Evolutionary conservation across 1,284 basidiomycete species (phyloP).

Genomic region (Crucibulum parvulum): DNA sequence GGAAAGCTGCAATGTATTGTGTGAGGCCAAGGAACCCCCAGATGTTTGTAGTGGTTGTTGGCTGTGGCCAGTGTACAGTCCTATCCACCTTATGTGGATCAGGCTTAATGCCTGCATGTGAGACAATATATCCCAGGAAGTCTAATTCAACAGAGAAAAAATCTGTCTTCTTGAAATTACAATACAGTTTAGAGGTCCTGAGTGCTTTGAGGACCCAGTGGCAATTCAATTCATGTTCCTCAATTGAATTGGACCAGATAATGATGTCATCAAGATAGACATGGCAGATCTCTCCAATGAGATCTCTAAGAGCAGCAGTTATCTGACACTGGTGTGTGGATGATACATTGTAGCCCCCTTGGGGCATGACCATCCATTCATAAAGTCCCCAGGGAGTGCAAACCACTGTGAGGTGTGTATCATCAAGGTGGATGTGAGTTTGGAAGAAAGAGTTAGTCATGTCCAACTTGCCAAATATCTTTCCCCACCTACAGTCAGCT

Average conservation of each 20-base stretch:
- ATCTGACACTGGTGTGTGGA: constrained; percentile 40
- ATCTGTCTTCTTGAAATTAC: constrained; percentile 31
- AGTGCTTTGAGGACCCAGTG: constrained; percentile 26
- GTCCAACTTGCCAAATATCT: constrained; percentile 39
- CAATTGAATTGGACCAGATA: constrained; percentile 42
- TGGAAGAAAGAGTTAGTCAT: constrained; percentile 49
- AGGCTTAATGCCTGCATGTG: constrained; percentile 31
- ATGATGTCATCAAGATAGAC: constrained; percentile 51
- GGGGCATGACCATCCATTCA: constrained; percentile 50
- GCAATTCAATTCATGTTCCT: constrained; percentile 39
- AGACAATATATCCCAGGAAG: constrained; percentile 46
- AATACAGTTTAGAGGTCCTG: not conserved
- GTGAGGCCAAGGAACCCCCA: constrained; percentile 43
- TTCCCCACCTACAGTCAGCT: constrained; percentile 31
- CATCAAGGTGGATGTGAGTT: constrained; percentile 37
- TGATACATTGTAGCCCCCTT: constrained; percentile 41
- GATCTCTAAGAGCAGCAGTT: constrained; percentile 28
- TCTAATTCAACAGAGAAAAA: constrained; percentile 29
- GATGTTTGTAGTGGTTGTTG: constrained; percentile 30
- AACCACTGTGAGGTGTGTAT: constrained; percentile 28
- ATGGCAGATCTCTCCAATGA: constrained; percentile 42
- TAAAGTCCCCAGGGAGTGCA: constrained; percentile 41
- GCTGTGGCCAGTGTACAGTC: constrained; percentile 41
- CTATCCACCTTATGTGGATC: constrained; percentile 36
- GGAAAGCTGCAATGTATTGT: constrained; percentile 39